A percentile compares a stretch with the other conserved stretches of the same genome.
Conservation (phyloP, 306 rosid genomes). For the Acacia melanoxylon region DNA sequence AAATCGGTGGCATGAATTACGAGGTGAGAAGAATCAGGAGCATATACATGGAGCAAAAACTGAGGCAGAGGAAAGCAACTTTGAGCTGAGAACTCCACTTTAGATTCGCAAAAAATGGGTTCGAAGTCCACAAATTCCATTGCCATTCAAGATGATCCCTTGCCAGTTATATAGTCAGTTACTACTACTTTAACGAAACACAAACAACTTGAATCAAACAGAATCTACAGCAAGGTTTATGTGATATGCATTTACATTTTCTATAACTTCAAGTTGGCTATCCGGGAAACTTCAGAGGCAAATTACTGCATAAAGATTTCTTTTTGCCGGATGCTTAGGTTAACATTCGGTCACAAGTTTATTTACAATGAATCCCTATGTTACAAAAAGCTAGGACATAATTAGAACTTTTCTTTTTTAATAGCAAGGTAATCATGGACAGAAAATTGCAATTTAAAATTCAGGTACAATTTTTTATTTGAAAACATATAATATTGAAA, state of each 20-base stretch:
- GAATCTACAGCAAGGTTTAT: neutral
- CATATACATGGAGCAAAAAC: slow-evolving; percentile 59
- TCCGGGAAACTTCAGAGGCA: neutral
- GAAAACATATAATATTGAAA: neutral
- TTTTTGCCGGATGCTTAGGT: neutral
- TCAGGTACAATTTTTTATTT: neutral
- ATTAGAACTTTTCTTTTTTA: neutral
- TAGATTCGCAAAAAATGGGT: slow-evolving; percentile 66
- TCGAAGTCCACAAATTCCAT: slow-evolving; percentile 67
- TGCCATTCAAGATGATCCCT: slow-evolving; percentile 15
- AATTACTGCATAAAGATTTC: neutral
- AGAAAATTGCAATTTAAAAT: neutral
- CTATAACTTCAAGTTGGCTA: neutral
- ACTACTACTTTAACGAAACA: neutral
- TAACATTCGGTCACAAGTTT: neutral
- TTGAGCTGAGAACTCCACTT: slow-evolving; percentile 43
- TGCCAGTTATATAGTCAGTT: neutral
- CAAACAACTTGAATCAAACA: slow-evolving; percentile 8
- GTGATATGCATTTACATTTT: neutral
- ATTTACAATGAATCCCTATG: neutral
- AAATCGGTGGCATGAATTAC: slow-evolving; percentile 66
- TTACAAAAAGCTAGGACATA: neutral
- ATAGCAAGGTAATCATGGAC: neutral
- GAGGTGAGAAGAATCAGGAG: slow-evolving; percentile 57
- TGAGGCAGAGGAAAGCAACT: slow-evolving; percentile 32